phyloP scores from a whole-genome alignment of 2,329 filamentous ascomycete species.

The Albophoma yamanashiensis region DNA sequence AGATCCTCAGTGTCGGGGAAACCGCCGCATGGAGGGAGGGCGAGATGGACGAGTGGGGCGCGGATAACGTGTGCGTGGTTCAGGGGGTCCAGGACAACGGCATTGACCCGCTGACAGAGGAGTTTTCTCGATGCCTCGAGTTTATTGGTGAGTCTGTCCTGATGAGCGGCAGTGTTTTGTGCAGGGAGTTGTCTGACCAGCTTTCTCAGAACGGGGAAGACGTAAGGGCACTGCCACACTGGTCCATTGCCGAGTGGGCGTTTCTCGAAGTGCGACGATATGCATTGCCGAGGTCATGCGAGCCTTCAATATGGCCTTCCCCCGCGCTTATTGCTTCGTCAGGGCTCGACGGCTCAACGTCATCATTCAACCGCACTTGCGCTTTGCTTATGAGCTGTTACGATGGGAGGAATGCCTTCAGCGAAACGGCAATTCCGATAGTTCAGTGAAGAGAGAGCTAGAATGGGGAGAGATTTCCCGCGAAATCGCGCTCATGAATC shows the following conservation, averaged over 20 bases:
- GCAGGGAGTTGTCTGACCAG: constrained; percentile 3
- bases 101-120: constrained; percentile 78
- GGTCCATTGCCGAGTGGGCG: constrained; percentile 92
- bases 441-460: constrained; percentile 57
- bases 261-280: constrained; percentile 90
- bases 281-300: constrained; percentile 99
- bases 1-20: constrained; percentile 89
- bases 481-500: constrained; percentile 93
- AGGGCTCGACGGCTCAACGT: constrained; percentile 87
- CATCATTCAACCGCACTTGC: constrained; percentile 92
- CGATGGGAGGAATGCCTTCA: constrained; percentile 86
- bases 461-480: constrained; percentile 85
- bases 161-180: neutral
- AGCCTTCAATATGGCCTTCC: constrained; percentile 67
- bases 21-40: constrained; percentile 69
- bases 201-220: constrained; percentile 60
- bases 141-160: constrained; percentile 67
- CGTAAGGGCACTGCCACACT: constrained; percentile 71
- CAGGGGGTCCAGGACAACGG: constrained; percentile 93
- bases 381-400: constrained; percentile 89
- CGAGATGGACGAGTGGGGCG: constrained; percentile 61
- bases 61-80: constrained; percentile 69
- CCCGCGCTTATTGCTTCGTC: constrained; percentile 92
- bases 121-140: constrained; percentile 75
- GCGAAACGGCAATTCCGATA: constrained; percentile 32